Evolutionary conservation across 1,284 basidiomycete genomes (phyloP).

Genomic region (Cyathus olla): DNA sequence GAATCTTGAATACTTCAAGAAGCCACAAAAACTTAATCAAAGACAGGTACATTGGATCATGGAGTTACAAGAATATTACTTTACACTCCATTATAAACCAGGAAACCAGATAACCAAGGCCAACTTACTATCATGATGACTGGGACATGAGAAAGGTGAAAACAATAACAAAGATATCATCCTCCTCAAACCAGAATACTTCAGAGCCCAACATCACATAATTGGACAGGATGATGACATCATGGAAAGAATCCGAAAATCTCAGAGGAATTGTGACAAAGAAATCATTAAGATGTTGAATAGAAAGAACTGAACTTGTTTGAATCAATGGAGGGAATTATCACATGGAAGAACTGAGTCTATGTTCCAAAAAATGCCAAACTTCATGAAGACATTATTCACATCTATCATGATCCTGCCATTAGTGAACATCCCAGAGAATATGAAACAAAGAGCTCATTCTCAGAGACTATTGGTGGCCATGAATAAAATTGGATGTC

Average conservation of each 20-base stretch:
- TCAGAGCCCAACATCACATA: too few relatives aligned
- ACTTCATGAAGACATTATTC: too few relatives aligned
- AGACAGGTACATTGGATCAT: conserved; percentile 48
- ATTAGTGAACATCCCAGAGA: too few relatives aligned
- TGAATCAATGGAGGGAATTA: too few relatives aligned
- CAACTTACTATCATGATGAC: not conserved
- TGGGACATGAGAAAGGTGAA: not conserved
- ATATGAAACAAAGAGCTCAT: conserved; percentile 21
- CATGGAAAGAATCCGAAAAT: too few relatives aligned
- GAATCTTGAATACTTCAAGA: conserved; percentile 42
- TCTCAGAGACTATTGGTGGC: conserved; percentile 37
- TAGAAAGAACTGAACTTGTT: not conserved
- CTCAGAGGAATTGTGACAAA: not conserved
- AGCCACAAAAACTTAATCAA: conserved; percentile 31
- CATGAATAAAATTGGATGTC: conserved; percentile 22
- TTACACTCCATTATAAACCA: too few relatives aligned
- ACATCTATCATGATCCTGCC: too few relatives aligned
- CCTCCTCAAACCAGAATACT: conserved; percentile 1
- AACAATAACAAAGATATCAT: not conserved
- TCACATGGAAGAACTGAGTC: too few relatives aligned
- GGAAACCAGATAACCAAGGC: not conserved
- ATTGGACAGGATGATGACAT: too few relatives aligned
- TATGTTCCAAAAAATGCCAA: too few relatives aligned
- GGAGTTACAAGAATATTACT: too few relatives aligned
- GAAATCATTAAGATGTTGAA: not conserved